Percentiles rank a stretch among this genome's conserved stretches.
phyloP scores from a whole-genome alignment of 805 yeast species.

The Saturnispora kantuleensis region DNA sequence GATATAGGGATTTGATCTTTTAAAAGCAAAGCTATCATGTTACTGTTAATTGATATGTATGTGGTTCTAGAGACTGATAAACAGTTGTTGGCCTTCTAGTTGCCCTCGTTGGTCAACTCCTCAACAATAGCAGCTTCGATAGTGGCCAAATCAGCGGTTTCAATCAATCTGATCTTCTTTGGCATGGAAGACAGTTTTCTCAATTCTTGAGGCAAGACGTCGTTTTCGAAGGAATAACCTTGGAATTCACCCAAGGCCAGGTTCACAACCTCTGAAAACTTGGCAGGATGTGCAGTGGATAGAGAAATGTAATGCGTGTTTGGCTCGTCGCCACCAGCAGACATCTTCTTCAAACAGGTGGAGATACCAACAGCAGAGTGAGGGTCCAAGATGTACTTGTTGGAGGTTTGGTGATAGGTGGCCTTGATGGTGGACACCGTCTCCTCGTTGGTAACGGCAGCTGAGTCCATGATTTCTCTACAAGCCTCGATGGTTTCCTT shows the following conservation, averaged over 20 bases:
- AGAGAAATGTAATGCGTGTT: constrained; percentile 56
- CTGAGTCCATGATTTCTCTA: constrained; percentile 59
- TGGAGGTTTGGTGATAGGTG: constrained; percentile 47
- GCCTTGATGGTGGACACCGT: constrained; percentile 72
- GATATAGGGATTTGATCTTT: no score
- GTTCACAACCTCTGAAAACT: constrained; percentile 93
- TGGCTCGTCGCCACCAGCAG: constrained; percentile 23
- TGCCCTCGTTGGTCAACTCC: constrained; percentile 44
- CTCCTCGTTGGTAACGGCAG: constrained; percentile 66
- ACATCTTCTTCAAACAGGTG: constrained; percentile 57
- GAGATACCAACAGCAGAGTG: constrained; percentile 93
- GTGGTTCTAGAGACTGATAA: not conserved
- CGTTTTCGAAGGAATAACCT: constrained; percentile 76
- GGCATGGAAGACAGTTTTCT: constrained; percentile 59
- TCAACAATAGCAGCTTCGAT: constrained; percentile 70
- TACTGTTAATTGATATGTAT: no score
- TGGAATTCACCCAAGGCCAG: constrained; percentile 54
- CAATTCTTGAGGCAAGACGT: constrained; percentile 85
- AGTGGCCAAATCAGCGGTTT: constrained; percentile 60
- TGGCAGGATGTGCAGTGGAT: constrained; percentile 98
- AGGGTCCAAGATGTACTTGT: constrained; percentile 83
- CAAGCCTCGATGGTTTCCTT: constrained; percentile 57
- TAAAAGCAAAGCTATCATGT: no score
- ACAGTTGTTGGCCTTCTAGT: not conserved
- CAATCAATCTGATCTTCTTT: constrained; percentile 64